Conservation (phyloP, 2,329 filamentous ascomycete genomes). For the Chaetomium globosum region DNA sequence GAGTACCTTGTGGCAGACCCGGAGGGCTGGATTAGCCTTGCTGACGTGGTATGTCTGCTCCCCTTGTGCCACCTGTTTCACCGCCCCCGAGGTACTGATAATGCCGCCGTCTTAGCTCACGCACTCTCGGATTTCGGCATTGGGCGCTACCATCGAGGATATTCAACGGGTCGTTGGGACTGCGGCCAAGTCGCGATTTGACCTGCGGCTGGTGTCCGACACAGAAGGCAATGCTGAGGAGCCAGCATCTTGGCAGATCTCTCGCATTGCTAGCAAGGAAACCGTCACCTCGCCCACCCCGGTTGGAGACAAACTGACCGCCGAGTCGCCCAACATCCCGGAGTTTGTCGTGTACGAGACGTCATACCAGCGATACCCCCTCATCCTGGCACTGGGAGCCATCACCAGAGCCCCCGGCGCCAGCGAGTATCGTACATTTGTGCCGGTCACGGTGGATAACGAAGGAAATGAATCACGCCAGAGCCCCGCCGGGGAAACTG, state of each 20-base stretch:
- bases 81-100: not conserved
- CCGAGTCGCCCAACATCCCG: slow-evolving; percentile 44
- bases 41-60: slow-evolving; percentile 45
- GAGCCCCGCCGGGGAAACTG: slow-evolving; percentile 38
- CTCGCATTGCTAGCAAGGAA: slow-evolving; percentile 38
- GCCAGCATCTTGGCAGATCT: slow-evolving; percentile 44
- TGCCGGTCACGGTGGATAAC: slow-evolving; percentile 41
- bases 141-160: slow-evolving; percentile 44
- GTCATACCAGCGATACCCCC: slow-evolving; percentile 49
- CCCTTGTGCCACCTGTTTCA: no score
- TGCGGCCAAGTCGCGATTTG: slow-evolving; percentile 44
- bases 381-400: slow-evolving; percentile 46
- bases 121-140: slow-evolving; percentile 43
- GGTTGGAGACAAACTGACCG: slow-evolving; percentile 39
- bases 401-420: slow-evolving; percentile 48
- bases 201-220: slow-evolving; percentile 39
- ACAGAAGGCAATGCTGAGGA: slow-evolving; percentile 34
- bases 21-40: slow-evolving; percentile 48
- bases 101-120: slow-evolving; percentile 39
- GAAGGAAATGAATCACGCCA: slow-evolving; percentile 30
- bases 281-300: slow-evolving; percentile 22
- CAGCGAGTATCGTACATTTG: slow-evolving; percentile 41
- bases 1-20: slow-evolving; percentile 43
- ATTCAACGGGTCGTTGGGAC: slow-evolving; percentile 43
- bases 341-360: slow-evolving; percentile 51